Conservation (phyloP, 2,329 filamentous ascomycete genomes). For the Paramyrothecium roridum region DNA sequence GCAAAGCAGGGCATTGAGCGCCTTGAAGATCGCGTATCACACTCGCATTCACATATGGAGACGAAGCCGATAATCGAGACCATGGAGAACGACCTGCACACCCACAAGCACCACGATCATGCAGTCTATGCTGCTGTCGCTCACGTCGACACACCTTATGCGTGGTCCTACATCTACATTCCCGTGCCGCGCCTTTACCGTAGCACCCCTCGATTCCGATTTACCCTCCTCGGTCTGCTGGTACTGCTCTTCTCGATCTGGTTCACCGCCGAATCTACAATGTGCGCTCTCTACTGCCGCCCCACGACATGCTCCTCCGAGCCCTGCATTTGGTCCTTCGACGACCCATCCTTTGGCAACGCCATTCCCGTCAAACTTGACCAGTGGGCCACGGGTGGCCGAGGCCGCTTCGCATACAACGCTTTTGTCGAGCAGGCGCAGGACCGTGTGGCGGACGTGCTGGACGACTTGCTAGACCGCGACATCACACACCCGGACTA, state of each 20-base stretch:
- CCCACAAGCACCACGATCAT: constrained; percentile 9
- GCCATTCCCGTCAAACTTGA: constrained; percentile 61
- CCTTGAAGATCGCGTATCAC: constrained; percentile 49
- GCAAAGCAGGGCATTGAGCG: constrained; percentile 58
- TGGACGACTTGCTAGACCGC: constrained; percentile 41
- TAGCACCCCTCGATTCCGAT: constrained; percentile 37
- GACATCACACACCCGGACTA: constrained; percentile 40
- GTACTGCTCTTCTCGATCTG: constrained; percentile 45
- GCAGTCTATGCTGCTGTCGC: constrained; percentile 12
- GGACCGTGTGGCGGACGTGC: constrained; percentile 45
- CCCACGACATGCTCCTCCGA: constrained; percentile 43
- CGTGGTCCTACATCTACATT: constrained; percentile 35
- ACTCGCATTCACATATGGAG: constrained; percentile 21
- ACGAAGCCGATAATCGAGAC: constrained; percentile 6
- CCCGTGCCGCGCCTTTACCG: constrained; percentile 45
- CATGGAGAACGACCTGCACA: constrained; percentile 11
- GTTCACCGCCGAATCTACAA: constrained; percentile 50
- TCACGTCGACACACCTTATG: constrained; percentile 5
- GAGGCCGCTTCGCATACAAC: constrained; percentile 36
- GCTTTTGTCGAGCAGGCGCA: constrained; percentile 37
- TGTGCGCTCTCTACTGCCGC: constrained; percentile 53
- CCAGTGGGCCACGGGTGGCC: constrained; percentile 55
- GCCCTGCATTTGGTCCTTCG: constrained; percentile 52
- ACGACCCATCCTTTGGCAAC: constrained; percentile 58
- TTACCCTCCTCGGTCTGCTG: constrained; percentile 46